Evolutionary conservation across 768 basidiomycete genomes (phyloP).

Genomic region (Daedaleopsis sinensis): DNA sequence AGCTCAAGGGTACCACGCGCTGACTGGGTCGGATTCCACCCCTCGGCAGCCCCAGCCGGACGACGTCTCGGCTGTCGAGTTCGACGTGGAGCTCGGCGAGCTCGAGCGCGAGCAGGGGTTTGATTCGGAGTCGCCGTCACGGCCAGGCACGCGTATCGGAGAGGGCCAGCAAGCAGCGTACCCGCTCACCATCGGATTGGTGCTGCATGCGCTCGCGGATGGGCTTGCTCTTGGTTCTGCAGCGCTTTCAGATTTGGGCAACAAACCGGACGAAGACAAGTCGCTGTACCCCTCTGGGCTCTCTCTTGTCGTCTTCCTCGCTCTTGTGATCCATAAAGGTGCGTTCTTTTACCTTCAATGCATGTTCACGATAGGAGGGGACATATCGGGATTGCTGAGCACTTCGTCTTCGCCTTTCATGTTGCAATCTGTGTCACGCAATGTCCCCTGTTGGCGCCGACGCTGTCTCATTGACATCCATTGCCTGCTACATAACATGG

Average conservation of each 20-base stretch:
- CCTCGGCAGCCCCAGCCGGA: constrained; percentile 30
- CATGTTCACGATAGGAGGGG: too few relatives aligned
- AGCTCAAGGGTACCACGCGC: too few relatives aligned
- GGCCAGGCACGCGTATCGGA: not conserved
- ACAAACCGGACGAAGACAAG: constrained; percentile 31
- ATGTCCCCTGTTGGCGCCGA: too few relatives aligned
- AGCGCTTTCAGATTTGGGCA: constrained; percentile 38
- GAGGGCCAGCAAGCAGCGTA: constrained; percentile 49
- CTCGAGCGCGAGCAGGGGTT: constrained; percentile 48
- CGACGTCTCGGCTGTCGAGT: constrained; percentile 43
- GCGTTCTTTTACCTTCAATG: too few relatives aligned
- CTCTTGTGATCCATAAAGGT: constrained; percentile 93
- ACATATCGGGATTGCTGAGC: too few relatives aligned
- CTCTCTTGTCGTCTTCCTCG: constrained; percentile 86
- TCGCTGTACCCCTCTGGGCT: constrained; percentile 40
- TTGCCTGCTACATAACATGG: too few relatives aligned
- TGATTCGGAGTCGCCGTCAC: not conserved
- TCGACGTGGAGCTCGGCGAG: constrained; percentile 67
- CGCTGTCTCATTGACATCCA: too few relatives aligned
- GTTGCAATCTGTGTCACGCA: too few relatives aligned
- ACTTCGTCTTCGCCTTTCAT: too few relatives aligned
- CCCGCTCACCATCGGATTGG: constrained; percentile 81
- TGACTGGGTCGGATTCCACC: not conserved
- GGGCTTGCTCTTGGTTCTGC: constrained; percentile 91
- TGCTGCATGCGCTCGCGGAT: constrained; percentile 89